Evolutionary conservation across 2,329 filamentous ascomycete genomes (phyloP), one percentile per base, ranked within the genome.

Genomic region (Teratosphaeria gauchensis): DNA sequence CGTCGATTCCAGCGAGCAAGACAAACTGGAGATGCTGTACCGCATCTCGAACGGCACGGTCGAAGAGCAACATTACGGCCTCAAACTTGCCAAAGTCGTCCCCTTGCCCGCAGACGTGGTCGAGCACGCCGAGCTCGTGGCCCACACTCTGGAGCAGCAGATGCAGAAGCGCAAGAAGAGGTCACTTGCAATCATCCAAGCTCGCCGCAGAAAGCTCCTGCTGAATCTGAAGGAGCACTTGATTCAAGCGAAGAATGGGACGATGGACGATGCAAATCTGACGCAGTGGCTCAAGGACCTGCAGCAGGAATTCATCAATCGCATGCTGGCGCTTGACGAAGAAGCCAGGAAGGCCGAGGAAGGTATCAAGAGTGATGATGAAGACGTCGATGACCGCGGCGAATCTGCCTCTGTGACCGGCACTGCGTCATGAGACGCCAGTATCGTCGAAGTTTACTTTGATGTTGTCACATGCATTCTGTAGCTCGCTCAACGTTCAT

Each of bases 11-110:
- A 72, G 58, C 21, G 74, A 81, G 2, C 76, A 80, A 2, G 78
- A 84, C 0, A 84, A 82, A 38, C 88, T 96, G 75, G 89, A 82
- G 0, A 96, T 97, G 91, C 78, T 94, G 0, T 97, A 97, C 74
- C 92, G 86, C 63, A 82, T 96, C 42, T 79, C 83, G 0, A 81
- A 87, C 14, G 92, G 94, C 0, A 83, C 82, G 0, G 82, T 89
- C 0, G 75, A 83, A 58, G 84, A 90, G 57, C 77, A 84, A 53
- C 85, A 90, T 64, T 99, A 99, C 67, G 94, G 94, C 0, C 81
- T 96, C n/a, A 80, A 85, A 0, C 80, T 96, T 3, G 91, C 92
- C 0, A 83, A 84, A 33, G 82, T 90, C 0, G 79, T 94, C 28
- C 85, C 88, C 0, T 80, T 96, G 6, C 90, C 92, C 0, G 71